Evolutionary conservation across 1,284 basidiomycete species (phyloP).

Genomic region (Apiotrichum porosum): DNA sequence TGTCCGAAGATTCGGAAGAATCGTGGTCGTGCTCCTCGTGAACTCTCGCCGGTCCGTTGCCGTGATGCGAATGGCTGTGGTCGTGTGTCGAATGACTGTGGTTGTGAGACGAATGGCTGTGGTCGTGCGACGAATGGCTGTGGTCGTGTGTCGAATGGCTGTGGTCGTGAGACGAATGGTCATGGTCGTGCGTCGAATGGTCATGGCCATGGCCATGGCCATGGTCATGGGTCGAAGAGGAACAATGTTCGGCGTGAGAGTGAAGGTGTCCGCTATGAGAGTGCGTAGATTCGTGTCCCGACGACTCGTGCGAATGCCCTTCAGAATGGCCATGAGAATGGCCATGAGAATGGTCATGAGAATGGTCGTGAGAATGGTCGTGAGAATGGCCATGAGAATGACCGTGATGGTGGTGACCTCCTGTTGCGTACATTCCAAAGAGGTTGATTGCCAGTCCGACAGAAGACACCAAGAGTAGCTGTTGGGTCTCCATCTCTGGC

Average conservation of each 20-base stretch:
- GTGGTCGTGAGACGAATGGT: constrained; percentile 14
- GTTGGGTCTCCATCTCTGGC: constrained; percentile 96
- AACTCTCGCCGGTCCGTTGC: too few species aligned
- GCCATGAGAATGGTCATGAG: constrained; percentile 54
- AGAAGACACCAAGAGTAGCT: constrained; percentile 82
- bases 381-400: constrained; percentile 58
- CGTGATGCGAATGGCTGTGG: constrained; percentile 2
- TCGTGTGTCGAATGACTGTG: constrained; percentile 7
- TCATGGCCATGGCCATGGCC: constrained; percentile 13
- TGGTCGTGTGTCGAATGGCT: constrained; percentile 5
- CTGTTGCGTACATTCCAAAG: constrained; percentile 99
- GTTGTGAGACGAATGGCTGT: constrained; percentile 16
- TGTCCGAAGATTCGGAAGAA: too few species aligned
- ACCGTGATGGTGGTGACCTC: constrained; percentile 74
- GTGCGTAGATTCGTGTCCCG: constrained; percentile 6
- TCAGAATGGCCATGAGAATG: constrained; percentile 49
- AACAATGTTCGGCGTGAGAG: constrained; percentile 32
- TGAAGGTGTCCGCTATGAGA: constrained; percentile 40
- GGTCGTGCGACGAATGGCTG: constrained; percentile 3
- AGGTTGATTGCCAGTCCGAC: constrained; percentile 89
- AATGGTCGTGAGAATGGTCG: constrained; percentile 20
- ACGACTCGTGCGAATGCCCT: constrained; percentile 19
- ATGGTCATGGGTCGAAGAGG: constrained; percentile 33
- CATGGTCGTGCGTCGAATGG: constrained; percentile 18
- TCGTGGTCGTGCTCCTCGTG: constrained; percentile 29